A percentile compares a stretch with the other conserved stretches of the same genome.
Evolutionary conservation across 108 stramenopile species (phyloP).

Genomic region (Bacterosira constricta): DNA sequence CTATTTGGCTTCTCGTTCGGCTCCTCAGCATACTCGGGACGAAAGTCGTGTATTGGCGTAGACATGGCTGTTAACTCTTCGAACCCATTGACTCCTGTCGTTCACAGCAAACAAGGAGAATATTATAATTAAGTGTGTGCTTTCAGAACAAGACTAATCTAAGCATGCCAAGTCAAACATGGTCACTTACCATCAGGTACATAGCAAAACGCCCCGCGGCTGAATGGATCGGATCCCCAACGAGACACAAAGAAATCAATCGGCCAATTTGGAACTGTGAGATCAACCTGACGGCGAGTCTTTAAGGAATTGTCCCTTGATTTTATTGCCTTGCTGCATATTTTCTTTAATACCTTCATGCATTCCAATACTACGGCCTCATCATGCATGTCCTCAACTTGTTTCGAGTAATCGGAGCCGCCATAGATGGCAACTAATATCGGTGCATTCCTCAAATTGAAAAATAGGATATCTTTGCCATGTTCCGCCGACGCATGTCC

Average conservation of each 20-base stretch:
- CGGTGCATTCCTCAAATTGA: constrained; percentile 59
- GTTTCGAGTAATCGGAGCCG: constrained; percentile 64
- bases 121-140: neutral
- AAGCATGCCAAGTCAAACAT: neutral
- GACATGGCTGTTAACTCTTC: constrained; percentile 56
- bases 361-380: constrained; percentile 66
- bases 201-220: constrained; percentile 72
- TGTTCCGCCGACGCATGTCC: constrained; percentile 63
- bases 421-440: constrained; percentile 81
- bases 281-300: constrained; percentile 40
- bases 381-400: constrained; percentile 71
- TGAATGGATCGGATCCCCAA: constrained; percentile 78
- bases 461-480: constrained; percentile 63
- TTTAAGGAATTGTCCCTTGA: constrained; percentile 29
- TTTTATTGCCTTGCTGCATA: constrained; percentile 52
- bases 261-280: constrained; percentile 51
- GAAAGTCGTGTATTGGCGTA: constrained; percentile 62
- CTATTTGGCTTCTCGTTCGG: constrained; percentile 14
- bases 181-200: constrained; percentile 55
- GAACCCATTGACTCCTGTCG: constrained; percentile 66
- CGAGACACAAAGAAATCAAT: constrained; percentile 76
- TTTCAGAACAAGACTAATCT: neutral
- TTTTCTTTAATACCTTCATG: constrained; percentile 62
- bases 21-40: constrained; percentile 12
- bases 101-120: neutral